Evolutionary conservation across 768 basidiomycete genomes (phyloP).

Genomic region (Amanita molliuscula): DNA sequence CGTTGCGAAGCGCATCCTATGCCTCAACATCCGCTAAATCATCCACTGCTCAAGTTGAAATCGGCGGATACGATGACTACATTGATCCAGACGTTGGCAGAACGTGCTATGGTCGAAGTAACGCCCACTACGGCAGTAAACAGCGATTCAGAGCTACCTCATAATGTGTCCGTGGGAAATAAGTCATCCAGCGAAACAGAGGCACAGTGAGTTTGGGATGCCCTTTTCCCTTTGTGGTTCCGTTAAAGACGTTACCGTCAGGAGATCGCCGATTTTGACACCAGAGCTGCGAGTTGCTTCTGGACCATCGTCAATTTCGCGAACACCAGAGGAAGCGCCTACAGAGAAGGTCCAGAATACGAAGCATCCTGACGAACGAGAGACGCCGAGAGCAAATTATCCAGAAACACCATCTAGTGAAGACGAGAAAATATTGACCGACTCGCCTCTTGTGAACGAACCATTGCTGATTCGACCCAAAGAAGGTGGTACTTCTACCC

Average conservation of each 20-base stretch:
- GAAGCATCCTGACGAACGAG: not conserved
- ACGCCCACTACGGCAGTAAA: not conserved
- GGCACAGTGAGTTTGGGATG: not conserved
- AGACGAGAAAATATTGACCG: not conserved
- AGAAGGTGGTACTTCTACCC: not conserved
- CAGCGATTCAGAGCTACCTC: no score
- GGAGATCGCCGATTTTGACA: not conserved
- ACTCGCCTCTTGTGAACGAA: not conserved
- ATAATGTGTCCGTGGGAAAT: no score
- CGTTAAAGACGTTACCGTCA: no score
- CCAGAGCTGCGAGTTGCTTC: not conserved
- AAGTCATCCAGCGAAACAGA: no score
- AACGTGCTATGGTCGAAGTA: not conserved
- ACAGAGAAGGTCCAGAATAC: not conserved
- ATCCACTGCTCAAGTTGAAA: conserved; percentile 71
- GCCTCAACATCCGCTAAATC: conserved; percentile 56
- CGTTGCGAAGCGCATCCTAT: conserved; percentile 76
- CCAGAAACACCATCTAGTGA: not conserved
- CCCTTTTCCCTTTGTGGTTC: not conserved
- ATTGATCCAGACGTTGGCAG: not conserved
- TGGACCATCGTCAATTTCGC: not conserved
- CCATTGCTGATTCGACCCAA: not conserved
- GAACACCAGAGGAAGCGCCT: not conserved
- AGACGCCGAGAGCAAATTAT: no score
- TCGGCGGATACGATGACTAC: conserved; percentile 27